These are phyloP conservation scores for Naganishia vishniacii DNA, from an alignment of 768 basidiomycete species.

Conservation along the genomic window DNA sequence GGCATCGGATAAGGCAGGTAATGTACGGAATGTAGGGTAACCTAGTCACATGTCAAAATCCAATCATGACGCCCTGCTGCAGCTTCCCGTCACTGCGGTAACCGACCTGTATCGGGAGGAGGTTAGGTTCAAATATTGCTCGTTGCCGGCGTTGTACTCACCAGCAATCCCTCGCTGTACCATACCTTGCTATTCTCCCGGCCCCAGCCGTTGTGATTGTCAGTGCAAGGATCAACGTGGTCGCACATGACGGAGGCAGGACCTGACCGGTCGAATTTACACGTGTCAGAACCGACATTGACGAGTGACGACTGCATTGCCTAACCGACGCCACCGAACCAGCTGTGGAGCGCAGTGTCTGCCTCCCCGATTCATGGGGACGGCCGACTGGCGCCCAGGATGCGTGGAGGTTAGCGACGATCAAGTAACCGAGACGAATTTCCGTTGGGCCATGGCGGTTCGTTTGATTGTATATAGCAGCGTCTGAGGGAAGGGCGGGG, in stretches of 20 bases:
- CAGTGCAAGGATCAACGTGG: constrained; percentile 60
- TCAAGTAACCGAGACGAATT: too few relatives aligned
- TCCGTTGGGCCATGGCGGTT: too few relatives aligned
- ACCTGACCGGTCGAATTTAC: constrained; percentile 61
- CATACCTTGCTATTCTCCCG: constrained; percentile 24
- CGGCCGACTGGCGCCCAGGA: too few relatives aligned
- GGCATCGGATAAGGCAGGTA: constrained; percentile 6
- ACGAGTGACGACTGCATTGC: constrained; percentile 61
- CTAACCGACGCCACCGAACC: constrained; percentile 71
- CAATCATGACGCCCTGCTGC: constrained; percentile 26
- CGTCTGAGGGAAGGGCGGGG: too few relatives aligned
- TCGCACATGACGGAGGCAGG: constrained; percentile 63
- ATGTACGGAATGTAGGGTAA: constrained; percentile 28
- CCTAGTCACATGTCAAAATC: constrained; percentile 29
- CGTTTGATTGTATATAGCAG: too few relatives aligned
- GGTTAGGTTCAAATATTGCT: not conserved
- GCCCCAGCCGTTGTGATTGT: constrained; percentile 54
- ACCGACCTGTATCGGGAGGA: constrained; percentile 17
- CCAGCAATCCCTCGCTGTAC: constrained; percentile 26
- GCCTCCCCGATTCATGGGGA: constrained; percentile 26
- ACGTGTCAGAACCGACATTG: constrained; percentile 59
- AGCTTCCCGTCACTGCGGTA: constrained; percentile 25
- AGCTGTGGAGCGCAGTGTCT: constrained; percentile 57
- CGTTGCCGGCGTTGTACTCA: not conserved
- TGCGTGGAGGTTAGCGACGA: too few relatives aligned